Conservation (phyloP, 805 yeast species). For the Saturnispora mendoncae region DNA sequence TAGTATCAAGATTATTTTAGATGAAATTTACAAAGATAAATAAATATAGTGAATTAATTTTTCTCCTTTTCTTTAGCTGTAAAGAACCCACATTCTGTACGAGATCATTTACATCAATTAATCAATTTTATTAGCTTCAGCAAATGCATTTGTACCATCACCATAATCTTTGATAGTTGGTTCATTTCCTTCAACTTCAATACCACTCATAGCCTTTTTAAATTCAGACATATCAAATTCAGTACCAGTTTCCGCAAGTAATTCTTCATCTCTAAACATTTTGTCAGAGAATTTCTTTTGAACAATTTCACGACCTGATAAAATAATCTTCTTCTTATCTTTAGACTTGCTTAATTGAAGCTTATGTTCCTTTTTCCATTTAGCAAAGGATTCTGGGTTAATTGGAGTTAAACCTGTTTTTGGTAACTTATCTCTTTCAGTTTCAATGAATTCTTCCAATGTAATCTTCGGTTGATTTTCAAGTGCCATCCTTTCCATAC, state of each 20-base stretch:
- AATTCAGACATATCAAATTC: conserved; percentile 52
- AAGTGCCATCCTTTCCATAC: conserved; percentile 75
- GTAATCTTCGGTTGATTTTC: conserved; percentile 86
- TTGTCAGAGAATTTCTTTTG: conserved; percentile 51
- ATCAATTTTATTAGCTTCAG: conserved; percentile 22
- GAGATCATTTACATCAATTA: not conserved
- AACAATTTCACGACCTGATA: conserved; percentile 64
- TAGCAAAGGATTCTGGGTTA: conserved; percentile 65
- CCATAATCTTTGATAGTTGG: conserved; percentile 62
- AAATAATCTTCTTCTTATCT: conserved; percentile 20
- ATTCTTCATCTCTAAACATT: conserved; percentile 45
- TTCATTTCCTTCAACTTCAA: conserved; percentile 42
- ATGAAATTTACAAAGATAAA: conserved; percentile 6
- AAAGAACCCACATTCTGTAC: conserved; percentile 17
- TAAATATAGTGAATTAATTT: not conserved
- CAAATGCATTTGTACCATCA: conserved; percentile 44
- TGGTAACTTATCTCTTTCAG: conserved; percentile 82
- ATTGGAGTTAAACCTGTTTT: conserved; percentile 73
- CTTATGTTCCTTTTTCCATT: conserved; percentile 72
- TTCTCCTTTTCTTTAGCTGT: not conserved
- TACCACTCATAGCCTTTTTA: conserved; percentile 32
- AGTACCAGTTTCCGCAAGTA: conserved; percentile 36
- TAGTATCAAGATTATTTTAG: conserved; percentile 17
- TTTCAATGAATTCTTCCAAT: conserved; percentile 89
- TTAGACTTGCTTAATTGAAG: conserved; percentile 41